phyloP scores from a whole-genome alignment of 108 stramenopile genomes.

The Parmales sp. region DNA sequence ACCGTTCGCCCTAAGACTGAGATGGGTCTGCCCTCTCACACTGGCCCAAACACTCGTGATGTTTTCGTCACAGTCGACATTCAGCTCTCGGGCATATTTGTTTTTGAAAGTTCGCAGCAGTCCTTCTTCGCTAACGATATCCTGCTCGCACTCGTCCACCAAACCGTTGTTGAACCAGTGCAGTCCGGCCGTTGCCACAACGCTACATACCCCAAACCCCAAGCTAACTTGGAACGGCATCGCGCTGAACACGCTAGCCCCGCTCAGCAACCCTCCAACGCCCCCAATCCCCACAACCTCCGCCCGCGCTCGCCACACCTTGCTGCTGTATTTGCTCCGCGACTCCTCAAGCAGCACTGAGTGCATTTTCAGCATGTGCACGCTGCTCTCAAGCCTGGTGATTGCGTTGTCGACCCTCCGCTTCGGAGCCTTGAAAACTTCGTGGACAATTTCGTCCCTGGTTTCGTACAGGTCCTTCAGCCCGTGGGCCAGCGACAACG shows the following conservation, averaged over 20 bases:
- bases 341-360: conserved; percentile 47
- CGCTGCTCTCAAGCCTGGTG: conserved; percentile 83
- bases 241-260: conserved; percentile 25
- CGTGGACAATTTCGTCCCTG: conserved; percentile 49
- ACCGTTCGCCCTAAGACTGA: conserved; percentile 48
- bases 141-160: conserved; percentile 45
- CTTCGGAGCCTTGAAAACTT: conserved; percentile 89
- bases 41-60: conserved; percentile 73
- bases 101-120: conserved; percentile 57
- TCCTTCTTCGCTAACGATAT: conserved; percentile 44
- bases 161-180: conserved; percentile 58
- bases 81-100: conserved; percentile 68
- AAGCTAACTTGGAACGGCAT: conserved; percentile 39
- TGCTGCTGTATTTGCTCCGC: conserved; percentile 34
- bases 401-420: conserved; percentile 96
- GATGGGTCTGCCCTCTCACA: conserved; percentile 49
- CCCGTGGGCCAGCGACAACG: conserved; percentile 11
- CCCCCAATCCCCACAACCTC: conserved; percentile 29
- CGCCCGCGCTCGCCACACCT: conserved; percentile 39
- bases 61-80: conserved; percentile 76
- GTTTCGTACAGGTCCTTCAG: conserved; percentile 18
- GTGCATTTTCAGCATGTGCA: conserved; percentile 75
- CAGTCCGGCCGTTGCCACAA: conserved; percentile 62
- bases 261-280: conserved; percentile 32
- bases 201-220: conserved; percentile 45